These are phyloP conservation scores for Mangifera indica DNA, from an alignment of 345 rosid genomes.

Conservation along the genomic window DNA sequence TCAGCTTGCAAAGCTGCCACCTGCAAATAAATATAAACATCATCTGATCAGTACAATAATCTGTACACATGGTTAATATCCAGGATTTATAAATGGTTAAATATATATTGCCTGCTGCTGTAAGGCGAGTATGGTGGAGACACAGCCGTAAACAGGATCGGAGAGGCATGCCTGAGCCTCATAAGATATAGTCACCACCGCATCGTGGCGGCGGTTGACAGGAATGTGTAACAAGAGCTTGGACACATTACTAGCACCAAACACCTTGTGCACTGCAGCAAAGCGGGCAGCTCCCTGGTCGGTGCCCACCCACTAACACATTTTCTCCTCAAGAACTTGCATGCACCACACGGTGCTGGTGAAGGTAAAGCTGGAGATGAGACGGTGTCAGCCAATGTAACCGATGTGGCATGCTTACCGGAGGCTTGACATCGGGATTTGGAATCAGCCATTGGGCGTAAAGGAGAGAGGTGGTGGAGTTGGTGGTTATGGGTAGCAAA, in stretches of 20 bases:
- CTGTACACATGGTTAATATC: too few relatives aligned
- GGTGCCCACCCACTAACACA: conserved; percentile 84
- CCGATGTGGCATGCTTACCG: conserved; percentile 25
- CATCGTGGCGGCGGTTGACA: conserved; percentile 77
- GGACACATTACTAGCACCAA: conserved; percentile 94
- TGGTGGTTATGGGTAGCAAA: conserved; percentile 56
- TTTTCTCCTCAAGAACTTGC: conserved; percentile 94
- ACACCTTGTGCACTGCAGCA: conserved; percentile 93
- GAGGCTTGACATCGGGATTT: conserved; percentile 46
- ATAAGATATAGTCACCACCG: conserved; percentile 81
- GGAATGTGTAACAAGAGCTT: conserved; percentile 85
- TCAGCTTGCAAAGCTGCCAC: conserved; percentile 86
- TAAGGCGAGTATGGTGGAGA: conserved; percentile 84
- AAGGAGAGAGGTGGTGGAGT: conserved; percentile 29
- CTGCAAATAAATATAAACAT: conserved; percentile 33
- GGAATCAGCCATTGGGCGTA: conserved; percentile 53
- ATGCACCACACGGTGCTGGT: conserved; percentile 85
- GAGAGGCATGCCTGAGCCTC: conserved; percentile 98
- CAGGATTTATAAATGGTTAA: too few relatives aligned
- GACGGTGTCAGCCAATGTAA: too few relatives aligned
- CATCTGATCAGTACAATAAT: background rate
- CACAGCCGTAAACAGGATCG: conserved; percentile 92
- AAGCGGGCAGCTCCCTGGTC: conserved; percentile 96
- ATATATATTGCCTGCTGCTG: conserved; percentile 71
- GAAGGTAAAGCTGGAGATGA: conserved; percentile 9